Base-by-base conservation (phyloP, 2,329 filamentous ascomycete genomes). In the Rhytidhysteron rufulum region DNA sequence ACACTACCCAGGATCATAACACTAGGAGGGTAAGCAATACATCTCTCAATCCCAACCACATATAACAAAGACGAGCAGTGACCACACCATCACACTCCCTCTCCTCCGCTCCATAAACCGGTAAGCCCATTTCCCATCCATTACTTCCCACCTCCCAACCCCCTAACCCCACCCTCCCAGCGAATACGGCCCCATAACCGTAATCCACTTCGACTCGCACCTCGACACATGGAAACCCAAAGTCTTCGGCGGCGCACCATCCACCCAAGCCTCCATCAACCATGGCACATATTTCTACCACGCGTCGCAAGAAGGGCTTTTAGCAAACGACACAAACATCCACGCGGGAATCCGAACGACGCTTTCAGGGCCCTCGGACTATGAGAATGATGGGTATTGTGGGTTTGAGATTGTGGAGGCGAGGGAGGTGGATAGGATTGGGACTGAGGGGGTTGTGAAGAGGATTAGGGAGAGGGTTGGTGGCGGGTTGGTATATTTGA, bases 221-320 rank as follows among this genome's bases (percentile, higher is more conserved):
- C 65, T 80, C 4, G 75, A 77, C 48, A 75, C 75, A 55, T 87
- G 86, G 86, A 80, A 79, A 43, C 88, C 88, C 31, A 91, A 91
- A 62, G 88, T 93, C 19, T 94, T 94, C 53, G 88, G 88, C 39
- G 88, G 87, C 21, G 82, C 85, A 0, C 87, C 88, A 0, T 85
- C 80, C 20, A 78, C 89, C 45, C 79, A 82, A 29, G 87, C 88
- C 16, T 76, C 76, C 48, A 83, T 94, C 69, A 94, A 93, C 68
- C 86, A 93, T 68, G 88, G 88, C 31, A 93, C 87, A 1, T 93
- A 93, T 71, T 94, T 94, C 69, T 93, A 84, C 68, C 86, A 91
- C 60, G 88, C 87, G 0, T 69, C 83, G 1, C 79, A 82, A 66
- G 86, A 93, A 61, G 88, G 88, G 3, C 72, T 93, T 13, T 72